A percentile compares a stretch with the other conserved stretches of the same genome.
Conservation (phyloP, 1,284 basidiomycete species). For the Stygiomarasmius scandens region DNA sequence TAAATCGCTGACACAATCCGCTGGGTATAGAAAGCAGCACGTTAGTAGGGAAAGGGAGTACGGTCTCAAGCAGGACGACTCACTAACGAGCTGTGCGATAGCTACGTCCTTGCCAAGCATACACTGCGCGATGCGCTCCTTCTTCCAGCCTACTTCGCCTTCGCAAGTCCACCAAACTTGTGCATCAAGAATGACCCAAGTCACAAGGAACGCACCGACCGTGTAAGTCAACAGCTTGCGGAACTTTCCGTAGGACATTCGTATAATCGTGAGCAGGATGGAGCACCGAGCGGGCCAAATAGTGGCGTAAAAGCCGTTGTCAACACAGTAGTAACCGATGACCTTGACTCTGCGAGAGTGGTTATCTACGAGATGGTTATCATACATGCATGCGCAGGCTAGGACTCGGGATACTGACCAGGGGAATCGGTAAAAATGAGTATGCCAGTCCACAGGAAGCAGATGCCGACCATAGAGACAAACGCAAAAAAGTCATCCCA, state of each 20-base stretch:
- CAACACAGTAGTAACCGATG: constrained; percentile 2
- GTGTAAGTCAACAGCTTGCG: not conserved
- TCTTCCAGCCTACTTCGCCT: constrained; percentile 1
- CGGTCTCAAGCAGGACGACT: too few relatives aligned
- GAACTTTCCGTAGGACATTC: not conserved
- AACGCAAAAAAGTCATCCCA: constrained; percentile 3
- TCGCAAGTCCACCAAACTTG: constrained; percentile 6
- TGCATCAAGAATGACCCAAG: not conserved
- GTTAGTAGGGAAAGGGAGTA: too few relatives aligned
- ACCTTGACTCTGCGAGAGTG: not conserved
- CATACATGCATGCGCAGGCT: not conserved
- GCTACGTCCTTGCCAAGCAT: constrained; percentile 2
- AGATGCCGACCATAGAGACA: constrained; percentile 1
- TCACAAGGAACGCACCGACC: not conserved
- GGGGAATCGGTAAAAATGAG: not conserved
- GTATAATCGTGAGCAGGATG: constrained; percentile 1
- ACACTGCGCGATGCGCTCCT: not conserved
- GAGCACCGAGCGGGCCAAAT: constrained; percentile 2
- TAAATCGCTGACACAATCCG: too few relatives aligned
- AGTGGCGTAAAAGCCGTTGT: constrained; percentile 3
- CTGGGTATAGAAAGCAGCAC: too few relatives aligned
- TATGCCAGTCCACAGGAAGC: not conserved
- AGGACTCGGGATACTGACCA: not conserved
- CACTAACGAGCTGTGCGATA: constrained; percentile 1
- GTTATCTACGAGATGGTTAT: not conserved